Conservation (phyloP, 768 basidiomycete species). For the Mycena sanguinolenta region DNA sequence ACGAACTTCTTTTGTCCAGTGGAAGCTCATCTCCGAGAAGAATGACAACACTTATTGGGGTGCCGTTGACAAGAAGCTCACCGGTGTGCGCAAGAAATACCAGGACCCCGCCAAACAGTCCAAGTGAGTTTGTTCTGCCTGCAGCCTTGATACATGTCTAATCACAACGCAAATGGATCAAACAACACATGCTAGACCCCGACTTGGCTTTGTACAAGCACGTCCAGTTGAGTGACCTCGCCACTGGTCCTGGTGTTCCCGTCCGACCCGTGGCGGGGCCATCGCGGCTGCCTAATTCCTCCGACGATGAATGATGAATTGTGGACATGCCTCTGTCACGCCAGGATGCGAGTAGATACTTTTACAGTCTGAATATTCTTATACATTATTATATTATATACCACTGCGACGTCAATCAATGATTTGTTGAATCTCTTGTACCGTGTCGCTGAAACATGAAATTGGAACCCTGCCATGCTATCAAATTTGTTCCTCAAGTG, state of each 20-base stretch:
- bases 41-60: slow-evolving; percentile 4
- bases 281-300: not conserved
- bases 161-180: not conserved
- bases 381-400: not conserved
- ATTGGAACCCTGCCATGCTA: not conserved
- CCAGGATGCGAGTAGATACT: slow-evolving; percentile 19
- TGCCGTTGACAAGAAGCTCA: not conserved
- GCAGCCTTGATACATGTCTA: not conserved
- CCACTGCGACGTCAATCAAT: not conserved
- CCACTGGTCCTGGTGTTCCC: not conserved
- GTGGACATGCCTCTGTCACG: not conserved
- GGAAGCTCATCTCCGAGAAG: not conserved
- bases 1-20: not conserved
- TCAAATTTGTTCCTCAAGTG: not conserved
- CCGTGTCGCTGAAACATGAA: slow-evolving; percentile 2
- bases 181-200: not conserved
- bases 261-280: too few relatives aligned
- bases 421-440: not conserved
- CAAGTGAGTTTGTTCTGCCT: slow-evolving; percentile 3
- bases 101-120: not conserved
- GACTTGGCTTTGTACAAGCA: not conserved
- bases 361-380: not conserved
- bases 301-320: not conserved
- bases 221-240: not conserved
- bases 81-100: not conserved